phyloP scores from a whole-genome alignment of 257 asterid species.

The Fraxinus excelsior region DNA sequence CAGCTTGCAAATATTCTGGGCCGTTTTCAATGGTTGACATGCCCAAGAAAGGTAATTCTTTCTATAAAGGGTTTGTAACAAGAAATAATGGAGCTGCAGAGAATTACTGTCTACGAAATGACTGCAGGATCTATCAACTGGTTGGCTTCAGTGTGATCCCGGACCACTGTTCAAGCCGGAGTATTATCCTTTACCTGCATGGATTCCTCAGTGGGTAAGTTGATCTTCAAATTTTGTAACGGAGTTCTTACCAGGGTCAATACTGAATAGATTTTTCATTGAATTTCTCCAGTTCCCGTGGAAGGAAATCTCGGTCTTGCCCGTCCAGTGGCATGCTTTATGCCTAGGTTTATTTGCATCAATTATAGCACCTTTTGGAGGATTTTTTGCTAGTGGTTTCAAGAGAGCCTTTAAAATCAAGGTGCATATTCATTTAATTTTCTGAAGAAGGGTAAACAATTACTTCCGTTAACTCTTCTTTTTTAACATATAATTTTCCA shows the following conservation, averaged over 20 bases:
- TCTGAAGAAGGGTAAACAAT: neutral
- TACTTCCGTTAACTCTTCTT: neutral
- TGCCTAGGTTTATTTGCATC: conserved; percentile 81
- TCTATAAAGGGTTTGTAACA: neutral
- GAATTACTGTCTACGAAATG: conserved; percentile 27
- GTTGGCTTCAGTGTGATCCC: conserved; percentile 71
- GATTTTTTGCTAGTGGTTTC: conserved; percentile 90
- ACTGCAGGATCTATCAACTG: conserved; percentile 60
- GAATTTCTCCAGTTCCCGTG: conserved; percentile 57
- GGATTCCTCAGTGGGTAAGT: conserved; percentile 51
- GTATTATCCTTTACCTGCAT: conserved; percentile 36
- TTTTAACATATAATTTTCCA: conserved; percentile 7
- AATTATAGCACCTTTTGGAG: conserved; percentile 91
- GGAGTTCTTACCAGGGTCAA: neutral
- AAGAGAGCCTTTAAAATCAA: conserved; percentile 90
- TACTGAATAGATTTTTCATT: neutral
- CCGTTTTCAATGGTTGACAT: conserved; percentile 61
- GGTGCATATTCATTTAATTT: conserved; percentile 35
- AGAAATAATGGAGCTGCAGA: conserved; percentile 5
- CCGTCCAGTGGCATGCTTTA: conserved; percentile 84
- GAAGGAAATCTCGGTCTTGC: conserved; percentile 60
- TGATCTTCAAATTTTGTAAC: neutral
- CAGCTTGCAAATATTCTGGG: conserved; percentile 61
- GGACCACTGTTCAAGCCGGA: conserved; percentile 60
- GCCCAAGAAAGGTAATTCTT: conserved; percentile 63